phyloP scores from a whole-genome alignment of 768 basidiomycete genomes.

The Rhizopogon vinicolor region DNA sequence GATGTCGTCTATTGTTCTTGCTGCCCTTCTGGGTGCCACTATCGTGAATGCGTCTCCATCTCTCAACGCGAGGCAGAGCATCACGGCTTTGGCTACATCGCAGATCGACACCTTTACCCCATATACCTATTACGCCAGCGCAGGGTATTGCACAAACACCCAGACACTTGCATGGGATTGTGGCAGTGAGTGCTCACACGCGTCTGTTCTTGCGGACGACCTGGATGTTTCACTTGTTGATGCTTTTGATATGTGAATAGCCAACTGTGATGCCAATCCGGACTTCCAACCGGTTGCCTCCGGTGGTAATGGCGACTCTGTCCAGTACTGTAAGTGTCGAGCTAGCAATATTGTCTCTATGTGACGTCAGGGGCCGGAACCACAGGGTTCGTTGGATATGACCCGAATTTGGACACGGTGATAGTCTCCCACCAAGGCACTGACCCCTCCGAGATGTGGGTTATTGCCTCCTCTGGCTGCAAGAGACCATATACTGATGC shows the following conservation, averaged over 20 bases:
- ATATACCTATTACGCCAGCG: slow-evolving; percentile 46
- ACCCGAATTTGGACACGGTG: slow-evolving; percentile 31
- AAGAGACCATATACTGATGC: not conserved
- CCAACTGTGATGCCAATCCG: slow-evolving; percentile 43
- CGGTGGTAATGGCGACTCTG: slow-evolving; percentile 39
- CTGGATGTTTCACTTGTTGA: not conserved
- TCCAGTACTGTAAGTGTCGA: slow-evolving; percentile 37
- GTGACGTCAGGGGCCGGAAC: not conserved
- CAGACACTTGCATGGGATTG: slow-evolving; percentile 47
- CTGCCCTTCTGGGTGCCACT: slow-evolving; percentile 10
- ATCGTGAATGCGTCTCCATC: slow-evolving; percentile 16
- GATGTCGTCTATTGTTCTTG: slow-evolving; percentile 16
- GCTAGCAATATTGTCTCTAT: not conserved
- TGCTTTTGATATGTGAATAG: slow-evolving; percentile 17
- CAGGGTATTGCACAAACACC: slow-evolving; percentile 44
- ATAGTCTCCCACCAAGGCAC: slow-evolving; percentile 37
- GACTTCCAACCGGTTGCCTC: slow-evolving; percentile 43
- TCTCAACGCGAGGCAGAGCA: slow-evolving; percentile 30
- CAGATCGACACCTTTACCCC: slow-evolving; percentile 41
- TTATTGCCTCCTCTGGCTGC: not conserved
- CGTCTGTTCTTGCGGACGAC: not conserved
- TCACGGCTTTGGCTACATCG: slow-evolving; percentile 33
- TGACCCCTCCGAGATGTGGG: slow-evolving; percentile 24
- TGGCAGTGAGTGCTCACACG: slow-evolving; percentile 37
- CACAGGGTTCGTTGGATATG: slow-evolving; percentile 52